phyloP scores from a whole-genome alignment of 2,329 filamentous ascomycete species.

The Aspergillus bombycis region DNA sequence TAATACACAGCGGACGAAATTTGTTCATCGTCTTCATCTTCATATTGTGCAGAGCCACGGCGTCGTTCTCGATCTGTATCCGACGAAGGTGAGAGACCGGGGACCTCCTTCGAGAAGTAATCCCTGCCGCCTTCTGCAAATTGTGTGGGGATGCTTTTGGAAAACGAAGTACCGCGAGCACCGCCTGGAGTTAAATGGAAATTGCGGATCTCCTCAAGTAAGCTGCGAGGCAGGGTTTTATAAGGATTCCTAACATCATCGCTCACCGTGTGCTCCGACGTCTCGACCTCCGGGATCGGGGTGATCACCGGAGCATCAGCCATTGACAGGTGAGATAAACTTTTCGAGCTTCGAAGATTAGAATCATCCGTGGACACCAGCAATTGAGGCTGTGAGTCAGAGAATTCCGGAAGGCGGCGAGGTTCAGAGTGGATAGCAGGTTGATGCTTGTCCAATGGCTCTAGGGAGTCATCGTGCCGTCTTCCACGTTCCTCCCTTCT shows the following conservation, averaged over 20 bases:
- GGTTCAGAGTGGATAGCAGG: slow-evolving; percentile 15
- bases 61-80: slow-evolving; percentile 27
- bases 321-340: slow-evolving; percentile 33
- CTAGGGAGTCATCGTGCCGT: slow-evolving; percentile 35
- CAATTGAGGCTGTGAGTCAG: slow-evolving; percentile 16
- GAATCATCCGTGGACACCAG: slow-evolving; percentile 16
- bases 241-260: slow-evolving; percentile 32
- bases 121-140: slow-evolving; percentile 37
- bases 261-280: slow-evolving; percentile 12
- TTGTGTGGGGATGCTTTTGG: slow-evolving; percentile 43
- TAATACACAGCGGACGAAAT: slow-evolving; percentile 68
- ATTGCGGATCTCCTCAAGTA: slow-evolving; percentile 61
- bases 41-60: slow-evolving; percentile 36
- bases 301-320: slow-evolving; percentile 28
- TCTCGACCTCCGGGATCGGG: slow-evolving; percentile 15
- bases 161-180: slow-evolving; percentile 50
- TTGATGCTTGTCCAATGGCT: slow-evolving; percentile 18
- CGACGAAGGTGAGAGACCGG: slow-evolving; percentile 24
- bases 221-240: slow-evolving; percentile 49
- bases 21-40: slow-evolving; percentile 65
- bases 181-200: slow-evolving; percentile 55
- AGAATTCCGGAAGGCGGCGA: slow-evolving; percentile 15
- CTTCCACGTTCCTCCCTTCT: slow-evolving; percentile 50
- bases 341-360: slow-evolving; percentile 27
- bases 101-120: slow-evolving; percentile 29